Conservation (phyloP, 352 stramenopile species). For the Globisporangium lucens region DNA sequence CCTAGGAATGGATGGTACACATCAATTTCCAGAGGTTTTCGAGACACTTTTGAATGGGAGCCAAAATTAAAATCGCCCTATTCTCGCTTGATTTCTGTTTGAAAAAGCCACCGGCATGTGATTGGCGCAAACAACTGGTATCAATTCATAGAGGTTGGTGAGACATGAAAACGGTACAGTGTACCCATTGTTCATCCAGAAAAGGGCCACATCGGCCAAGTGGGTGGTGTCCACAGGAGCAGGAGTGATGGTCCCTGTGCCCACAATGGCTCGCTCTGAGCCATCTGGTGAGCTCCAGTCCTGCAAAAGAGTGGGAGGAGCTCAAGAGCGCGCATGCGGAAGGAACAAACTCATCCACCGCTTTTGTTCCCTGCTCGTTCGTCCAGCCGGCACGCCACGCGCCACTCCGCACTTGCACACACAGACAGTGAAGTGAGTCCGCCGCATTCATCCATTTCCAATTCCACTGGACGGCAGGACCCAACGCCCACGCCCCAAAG, state of each 20-base stretch:
- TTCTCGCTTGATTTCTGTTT: not conserved
- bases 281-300: constrained; percentile 2
- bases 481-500: not conserved
- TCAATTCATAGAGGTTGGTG: not conserved
- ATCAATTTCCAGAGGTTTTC: not conserved
- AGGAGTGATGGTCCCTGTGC: not conserved
- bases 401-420: not conserved
- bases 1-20: not conserved
- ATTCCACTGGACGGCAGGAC: constrained; percentile 6
- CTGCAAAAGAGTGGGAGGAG: constrained; percentile 6
- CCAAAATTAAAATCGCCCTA: not conserved
- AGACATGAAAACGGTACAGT: not conserved
- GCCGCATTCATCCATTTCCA: constrained; percentile 9
- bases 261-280: not conserved
- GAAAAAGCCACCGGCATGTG: not conserved
- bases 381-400: constrained; percentile 3
- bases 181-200: not conserved
- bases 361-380: constrained; percentile 7
- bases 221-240: not conserved
- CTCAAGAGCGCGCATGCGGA: not conserved
- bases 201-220: not conserved
- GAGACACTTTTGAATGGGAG: not conserved
- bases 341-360: not conserved
- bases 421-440: not conserved
- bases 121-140: not conserved